Evolutionary conservation across 306 rosid genomes (phyloP).

Genomic region (Rubus idaeus): DNA sequence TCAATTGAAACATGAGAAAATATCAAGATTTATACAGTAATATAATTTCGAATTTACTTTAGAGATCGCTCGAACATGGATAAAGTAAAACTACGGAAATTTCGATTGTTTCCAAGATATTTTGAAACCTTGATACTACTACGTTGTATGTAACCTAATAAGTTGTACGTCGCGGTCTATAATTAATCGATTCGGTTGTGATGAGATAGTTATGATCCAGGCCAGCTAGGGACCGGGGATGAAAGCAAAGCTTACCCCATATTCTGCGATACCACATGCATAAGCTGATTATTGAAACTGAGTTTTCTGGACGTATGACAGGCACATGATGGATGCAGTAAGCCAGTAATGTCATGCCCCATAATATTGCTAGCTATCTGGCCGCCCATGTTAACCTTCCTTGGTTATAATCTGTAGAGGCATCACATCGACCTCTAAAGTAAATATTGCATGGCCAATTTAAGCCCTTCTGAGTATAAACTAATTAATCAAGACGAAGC

Average conservation of each 20-base stretch:
- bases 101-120: too few species aligned
- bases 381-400: background rate
- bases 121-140: too few species aligned
- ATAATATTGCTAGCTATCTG: too few species aligned
- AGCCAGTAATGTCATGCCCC: too few species aligned
- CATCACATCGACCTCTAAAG: conserved; percentile 3
- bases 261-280: background rate
- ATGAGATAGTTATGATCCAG: background rate
- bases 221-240: too few species aligned
- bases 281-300: background rate
- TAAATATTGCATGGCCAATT: background rate
- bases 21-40: too few species aligned
- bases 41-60: too few species aligned
- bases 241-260: background rate
- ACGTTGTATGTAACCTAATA: too few species aligned
- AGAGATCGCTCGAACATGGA: too few species aligned
- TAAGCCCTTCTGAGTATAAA: background rate
- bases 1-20: too few species aligned
- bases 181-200: background rate
- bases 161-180: background rate
- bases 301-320: background rate
- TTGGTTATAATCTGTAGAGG: background rate
- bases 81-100: too few species aligned
- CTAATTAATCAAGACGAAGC: too few species aligned
- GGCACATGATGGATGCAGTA: background rate